Base-by-base conservation (phyloP, 1,139 yeast species). In the Suhomyces anneliseae region DNA sequence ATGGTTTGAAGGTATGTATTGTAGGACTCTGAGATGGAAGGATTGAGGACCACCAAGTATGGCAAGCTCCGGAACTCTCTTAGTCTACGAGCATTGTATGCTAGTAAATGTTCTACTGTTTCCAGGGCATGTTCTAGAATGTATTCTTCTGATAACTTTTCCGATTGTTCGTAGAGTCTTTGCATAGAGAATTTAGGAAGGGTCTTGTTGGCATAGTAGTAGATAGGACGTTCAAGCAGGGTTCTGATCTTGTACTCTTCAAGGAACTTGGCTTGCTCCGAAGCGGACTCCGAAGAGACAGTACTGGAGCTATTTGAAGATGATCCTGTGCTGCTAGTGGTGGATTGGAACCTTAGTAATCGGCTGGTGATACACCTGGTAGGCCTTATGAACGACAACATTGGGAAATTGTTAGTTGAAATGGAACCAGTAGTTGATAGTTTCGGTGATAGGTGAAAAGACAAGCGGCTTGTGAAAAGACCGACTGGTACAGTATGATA, bases 21-120 rank as follows among this genome's bases (percentile, higher is more conserved):
- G 69, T 90, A 89, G 19, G 88, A 85, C 56, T 82, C 83, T n/a
- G 95, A 86, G 45, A 92, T 85, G 57, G 89, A 81, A n/a, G 97
- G 97, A 61, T 92, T 92, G 51, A 92, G 69, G 40, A 90, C 87
- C 42, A 86, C 90, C 55, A 92, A 77, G 62, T 90, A 92, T 0
- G 97, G 96, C 44, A 92, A 70, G 41, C 78, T 74, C 51, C 95
- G 76, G 54, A 92, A 81, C 39, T 86, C 86, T 37, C 78, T 76
- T 15, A 90, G 65, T 51, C 97, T 67, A 44, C 82, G 75, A 15
- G 79, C 74, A 37, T 77, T 76, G 53, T 69, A 72, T 0, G 73
- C 66, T 29, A 76, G 57, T 26, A 78, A 58, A 44, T 68, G 61
- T 49, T 76, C 75, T 14, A 75, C 65, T 0, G 87, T 80, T 29